phyloP scores from a whole-genome alignment of 805 yeast species.

The Brettanomyces anomalus region DNA sequence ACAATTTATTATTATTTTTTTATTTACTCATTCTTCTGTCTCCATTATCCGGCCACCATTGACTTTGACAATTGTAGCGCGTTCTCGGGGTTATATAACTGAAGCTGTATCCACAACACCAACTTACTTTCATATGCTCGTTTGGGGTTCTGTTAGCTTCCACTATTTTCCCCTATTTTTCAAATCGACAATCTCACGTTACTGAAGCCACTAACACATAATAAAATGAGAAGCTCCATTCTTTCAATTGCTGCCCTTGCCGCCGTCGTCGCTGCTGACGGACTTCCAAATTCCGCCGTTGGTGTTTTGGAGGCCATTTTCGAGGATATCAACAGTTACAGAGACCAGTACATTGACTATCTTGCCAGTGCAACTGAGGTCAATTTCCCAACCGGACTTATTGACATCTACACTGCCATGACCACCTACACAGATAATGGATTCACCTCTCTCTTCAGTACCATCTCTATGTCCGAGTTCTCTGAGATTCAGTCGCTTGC shows the following conservation, averaged over 20 bases:
- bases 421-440: slow-evolving; percentile 29
- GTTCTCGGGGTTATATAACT: no score
- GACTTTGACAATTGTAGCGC: no score
- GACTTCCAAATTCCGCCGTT: slow-evolving; percentile 2
- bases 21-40: no score
- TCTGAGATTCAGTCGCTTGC: slow-evolving; percentile 5
- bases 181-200: no score
- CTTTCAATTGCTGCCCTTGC: background rate
- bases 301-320: slow-evolving; percentile 6
- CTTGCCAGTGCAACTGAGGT: slow-evolving; percentile 6
- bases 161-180: no score
- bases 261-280: slow-evolving; percentile 1
- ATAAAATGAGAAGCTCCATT: background rate
- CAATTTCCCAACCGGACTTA: slow-evolving; percentile 8
- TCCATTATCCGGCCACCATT: no score
- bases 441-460: slow-evolving; percentile 26
- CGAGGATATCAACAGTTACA: slow-evolving; percentile 8
- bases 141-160: no score
- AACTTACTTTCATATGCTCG: no score
- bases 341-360: slow-evolving; percentile 8
- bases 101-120: no score
- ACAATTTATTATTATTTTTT: no score
- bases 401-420: slow-evolving; percentile 17
- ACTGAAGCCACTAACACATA: no score
- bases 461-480: slow-evolving; percentile 3